A percentile compares a stretch with the other conserved stretches of the same genome.
Conservation (phyloP, 176 grass and related monocot species). For the Oryza nivara region DNA sequence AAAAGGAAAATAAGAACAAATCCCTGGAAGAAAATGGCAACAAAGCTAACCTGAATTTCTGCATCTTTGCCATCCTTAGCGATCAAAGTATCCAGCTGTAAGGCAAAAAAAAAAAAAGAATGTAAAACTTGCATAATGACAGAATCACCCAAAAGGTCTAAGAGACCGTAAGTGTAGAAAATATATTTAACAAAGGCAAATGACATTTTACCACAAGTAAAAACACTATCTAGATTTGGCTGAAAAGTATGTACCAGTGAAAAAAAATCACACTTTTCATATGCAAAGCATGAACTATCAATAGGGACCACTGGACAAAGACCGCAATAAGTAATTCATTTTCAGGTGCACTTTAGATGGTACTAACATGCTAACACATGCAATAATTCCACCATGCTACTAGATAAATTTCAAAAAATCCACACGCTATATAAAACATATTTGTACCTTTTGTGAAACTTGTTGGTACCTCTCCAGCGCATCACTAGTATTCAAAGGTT, state of each 20-base stretch:
- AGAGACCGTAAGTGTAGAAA: background rate
- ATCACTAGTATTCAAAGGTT: slow-evolving; percentile 72
- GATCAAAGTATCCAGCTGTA: slow-evolving; percentile 86
- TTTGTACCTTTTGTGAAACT: slow-evolving; percentile 80
- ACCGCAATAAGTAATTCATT: slow-evolving; percentile 12
- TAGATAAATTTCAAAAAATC: slow-evolving; percentile 23
- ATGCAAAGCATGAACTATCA: background rate
- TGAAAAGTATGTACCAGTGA: slow-evolving; percentile 8
- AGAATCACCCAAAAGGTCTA: slow-evolving; percentile 3
- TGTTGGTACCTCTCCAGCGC: slow-evolving; percentile 81
- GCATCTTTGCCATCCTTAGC: slow-evolving; percentile 68
- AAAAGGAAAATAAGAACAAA: background rate
- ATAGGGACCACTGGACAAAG: slow-evolving; percentile 1
- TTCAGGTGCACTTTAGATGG: background rate
- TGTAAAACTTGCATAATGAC: slow-evolving; percentile 11
- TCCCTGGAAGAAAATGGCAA: slow-evolving; percentile 19
- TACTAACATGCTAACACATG: slow-evolving; percentile 2
- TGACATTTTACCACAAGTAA: slow-evolving; percentile 8
- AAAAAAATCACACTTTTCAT: slow-evolving; percentile 1
- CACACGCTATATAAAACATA: background rate
- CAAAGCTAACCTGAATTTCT: slow-evolving; percentile 80
- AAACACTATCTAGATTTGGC: slow-evolving; percentile 9
- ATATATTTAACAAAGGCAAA: background rate
- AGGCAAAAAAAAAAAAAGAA: slow-evolving; percentile 29
- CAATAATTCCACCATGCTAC: background rate